A percentile compares a stretch with the other conserved stretches of the same genome.
Evolutionary conservation across 192 early-diverging fungal genomes (phyloP).

Genomic region (Phycomyces nitens): DNA sequence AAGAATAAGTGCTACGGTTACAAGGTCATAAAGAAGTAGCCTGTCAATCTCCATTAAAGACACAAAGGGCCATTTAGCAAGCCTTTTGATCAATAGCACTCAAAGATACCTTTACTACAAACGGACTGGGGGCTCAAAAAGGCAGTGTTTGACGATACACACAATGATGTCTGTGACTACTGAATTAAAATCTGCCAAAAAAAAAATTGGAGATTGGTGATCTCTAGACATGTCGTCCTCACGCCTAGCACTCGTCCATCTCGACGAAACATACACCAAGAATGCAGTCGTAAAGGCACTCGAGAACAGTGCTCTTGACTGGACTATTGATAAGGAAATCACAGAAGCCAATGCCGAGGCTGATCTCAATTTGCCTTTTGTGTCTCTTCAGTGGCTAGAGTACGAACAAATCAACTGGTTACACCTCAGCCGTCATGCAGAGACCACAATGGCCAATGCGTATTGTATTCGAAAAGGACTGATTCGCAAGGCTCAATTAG

Average conservation of each 20-base stretch:
- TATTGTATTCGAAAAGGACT: conserved; percentile 68
- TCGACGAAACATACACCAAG: conserved; percentile 36
- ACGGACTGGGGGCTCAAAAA: no score
- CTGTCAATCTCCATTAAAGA: no score
- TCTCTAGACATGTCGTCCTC: no score
- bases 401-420: conserved; percentile 65
- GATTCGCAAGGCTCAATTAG: conserved; percentile 65
- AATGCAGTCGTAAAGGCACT: conserved; percentile 24
- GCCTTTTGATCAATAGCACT: no score
- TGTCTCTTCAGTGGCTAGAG: conserved; percentile 53
- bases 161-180: no score
- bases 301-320: conserved; percentile 14
- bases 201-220: no score
- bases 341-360: conserved; percentile 13
- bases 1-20: no score
- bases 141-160: no score
- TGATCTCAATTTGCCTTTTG: background rate
- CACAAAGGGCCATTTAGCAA: no score
- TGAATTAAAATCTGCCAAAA: no score
- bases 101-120: no score
- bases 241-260: conserved; percentile 25
- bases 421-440: conserved; percentile 29
- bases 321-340: conserved; percentile 3
- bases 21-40: no score
- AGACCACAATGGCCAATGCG: conserved; percentile 39